Conservation (phyloP, 257 asterid species). For the Primulina eburnea region DNA sequence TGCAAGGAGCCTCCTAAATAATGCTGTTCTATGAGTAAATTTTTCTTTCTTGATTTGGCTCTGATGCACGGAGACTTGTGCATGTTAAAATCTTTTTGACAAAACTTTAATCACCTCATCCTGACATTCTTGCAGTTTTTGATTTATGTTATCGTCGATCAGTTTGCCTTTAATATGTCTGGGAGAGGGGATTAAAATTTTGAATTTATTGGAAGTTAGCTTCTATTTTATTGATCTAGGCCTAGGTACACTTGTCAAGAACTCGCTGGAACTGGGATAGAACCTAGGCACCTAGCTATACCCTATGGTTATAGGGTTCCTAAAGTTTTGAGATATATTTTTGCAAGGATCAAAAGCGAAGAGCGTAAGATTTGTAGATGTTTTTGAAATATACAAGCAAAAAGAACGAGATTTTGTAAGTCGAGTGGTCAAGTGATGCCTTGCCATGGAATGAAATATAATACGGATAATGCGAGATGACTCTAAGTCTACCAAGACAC, state of each 20-base stretch:
- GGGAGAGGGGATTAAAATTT: background rate
- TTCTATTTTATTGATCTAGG: background rate
- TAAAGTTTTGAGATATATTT: background rate
- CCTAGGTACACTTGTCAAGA: background rate
- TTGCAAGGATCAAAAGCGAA: background rate
- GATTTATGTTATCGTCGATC: background rate
- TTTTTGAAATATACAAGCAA: background rate
- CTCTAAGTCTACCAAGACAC: too few relatives aligned
- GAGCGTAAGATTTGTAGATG: background rate
- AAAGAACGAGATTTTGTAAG: background rate
- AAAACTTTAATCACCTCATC: background rate
- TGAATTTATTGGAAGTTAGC: background rate
- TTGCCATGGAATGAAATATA: too few relatives aligned
- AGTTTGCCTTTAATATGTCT: background rate
- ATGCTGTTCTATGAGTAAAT: background rate
- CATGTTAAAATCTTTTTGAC: background rate
- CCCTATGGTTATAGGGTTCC: background rate
- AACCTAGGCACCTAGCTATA: too few relatives aligned
- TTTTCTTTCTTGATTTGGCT: background rate
- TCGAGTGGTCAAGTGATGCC: too few relatives aligned
- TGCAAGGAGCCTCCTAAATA: slow-evolving; percentile 41
- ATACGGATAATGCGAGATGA: too few relatives aligned
- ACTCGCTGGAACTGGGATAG: background rate
- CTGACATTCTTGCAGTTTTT: background rate
- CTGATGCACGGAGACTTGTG: background rate